Conservation (phyloP, 768 basidiomycete genomes). For the Leccinellum rugosiceps region DNA sequence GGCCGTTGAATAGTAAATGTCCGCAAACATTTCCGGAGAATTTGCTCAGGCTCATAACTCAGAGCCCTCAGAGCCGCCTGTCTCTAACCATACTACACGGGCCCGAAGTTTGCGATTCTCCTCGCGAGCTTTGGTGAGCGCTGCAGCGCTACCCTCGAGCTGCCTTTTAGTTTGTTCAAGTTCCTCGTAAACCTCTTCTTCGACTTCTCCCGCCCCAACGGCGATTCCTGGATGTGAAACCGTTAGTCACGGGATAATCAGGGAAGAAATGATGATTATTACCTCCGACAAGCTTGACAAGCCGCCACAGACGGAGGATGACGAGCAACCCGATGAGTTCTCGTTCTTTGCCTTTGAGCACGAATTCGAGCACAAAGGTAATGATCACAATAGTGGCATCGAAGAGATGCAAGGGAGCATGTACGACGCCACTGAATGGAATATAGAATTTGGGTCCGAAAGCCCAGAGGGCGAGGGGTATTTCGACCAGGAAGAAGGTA, state of each 20-base stretch:
- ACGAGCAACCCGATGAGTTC: conserved; percentile 72
- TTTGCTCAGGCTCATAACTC: conserved; percentile 26
- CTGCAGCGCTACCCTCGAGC: conserved; percentile 42
- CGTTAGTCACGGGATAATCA: neutral
- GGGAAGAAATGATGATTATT: conserved; percentile 6
- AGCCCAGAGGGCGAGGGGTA: conserved; percentile 65
- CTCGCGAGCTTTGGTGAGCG: conserved; percentile 42
- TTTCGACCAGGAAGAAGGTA: conserved; percentile 72
- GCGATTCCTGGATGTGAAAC: conserved; percentile 54
- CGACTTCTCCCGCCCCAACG: conserved; percentile 69
- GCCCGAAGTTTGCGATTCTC: conserved; percentile 56
- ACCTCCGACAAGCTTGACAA: conserved; percentile 73
- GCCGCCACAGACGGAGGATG: conserved; percentile 74
- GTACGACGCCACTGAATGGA: conserved; percentile 52
- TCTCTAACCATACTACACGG: conserved; percentile 34
- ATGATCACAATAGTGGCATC: conserved; percentile 68
- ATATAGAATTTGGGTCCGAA: conserved; percentile 61
- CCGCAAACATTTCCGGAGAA: conserved; percentile 11
- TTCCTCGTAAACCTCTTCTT: conserved; percentile 50
- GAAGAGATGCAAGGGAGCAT: conserved; percentile 67
- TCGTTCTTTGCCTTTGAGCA: conserved; percentile 61
- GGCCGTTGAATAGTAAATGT: neutral
- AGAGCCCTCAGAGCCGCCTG: conserved; percentile 33
- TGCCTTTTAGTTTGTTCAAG: conserved; percentile 48
- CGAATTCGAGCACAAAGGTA: conserved; percentile 72